Evolutionary conservation across 805 yeast species (phyloP).

Genomic region (Pachysolen tannophilus): DNA sequence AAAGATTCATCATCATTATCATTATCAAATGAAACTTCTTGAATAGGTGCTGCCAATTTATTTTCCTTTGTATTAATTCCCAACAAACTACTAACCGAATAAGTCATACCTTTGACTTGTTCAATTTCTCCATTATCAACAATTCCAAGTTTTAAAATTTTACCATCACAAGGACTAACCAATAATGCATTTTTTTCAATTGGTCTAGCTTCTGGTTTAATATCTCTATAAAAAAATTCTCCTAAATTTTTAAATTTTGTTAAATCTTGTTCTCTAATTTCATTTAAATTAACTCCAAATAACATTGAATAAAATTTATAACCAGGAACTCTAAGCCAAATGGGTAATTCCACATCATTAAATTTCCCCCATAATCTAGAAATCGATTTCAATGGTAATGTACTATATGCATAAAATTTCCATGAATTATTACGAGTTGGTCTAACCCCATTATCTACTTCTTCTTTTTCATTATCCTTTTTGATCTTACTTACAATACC

Average conservation of each 20-base stretch:
- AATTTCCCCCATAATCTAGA: constrained; percentile 94
- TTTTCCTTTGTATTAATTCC: constrained; percentile 42
- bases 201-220: constrained; percentile 75
- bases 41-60: constrained; percentile 48
- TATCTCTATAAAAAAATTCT: constrained; percentile 83
- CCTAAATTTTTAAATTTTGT: constrained; percentile 69
- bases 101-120: constrained; percentile 95
- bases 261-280: constrained; percentile 79
- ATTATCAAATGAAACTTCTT: constrained; percentile 36
- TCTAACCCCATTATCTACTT: constrained; percentile 36
- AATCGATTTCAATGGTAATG: constrained; percentile 83
- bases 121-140: constrained; percentile 79
- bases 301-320: constrained; percentile 66
- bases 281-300: constrained; percentile 86
- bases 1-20: constrained; percentile 28
- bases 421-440: constrained; percentile 61
- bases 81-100: constrained; percentile 78
- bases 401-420: constrained; percentile 83
- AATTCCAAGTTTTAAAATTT: constrained; percentile 78
- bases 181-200: constrained; percentile 54
- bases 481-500: constrained; percentile 44
- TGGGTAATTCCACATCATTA: constrained; percentile 75
- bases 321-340: constrained; percentile 81
- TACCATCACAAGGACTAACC: constrained; percentile 93
- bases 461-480: constrained; percentile 19